Conservation (phyloP, 1,284 basidiomycete genomes). For the Hymenochaete sp. region DNA sequence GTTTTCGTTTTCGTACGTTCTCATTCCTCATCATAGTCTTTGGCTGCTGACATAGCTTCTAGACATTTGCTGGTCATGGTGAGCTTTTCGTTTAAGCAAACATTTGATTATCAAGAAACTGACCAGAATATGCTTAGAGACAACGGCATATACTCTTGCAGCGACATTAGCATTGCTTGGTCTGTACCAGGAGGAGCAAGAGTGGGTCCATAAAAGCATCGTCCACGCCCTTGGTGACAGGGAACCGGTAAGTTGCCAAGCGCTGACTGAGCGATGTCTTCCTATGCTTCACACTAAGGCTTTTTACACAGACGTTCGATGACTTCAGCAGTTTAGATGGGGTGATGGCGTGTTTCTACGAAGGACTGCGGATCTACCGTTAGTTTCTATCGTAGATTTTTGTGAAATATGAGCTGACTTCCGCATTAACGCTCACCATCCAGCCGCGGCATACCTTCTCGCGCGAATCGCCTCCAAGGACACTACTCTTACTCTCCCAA, state of each 20-base stretch:
- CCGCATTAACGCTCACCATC: not conserved
- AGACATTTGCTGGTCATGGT: slow-evolving; percentile 20
- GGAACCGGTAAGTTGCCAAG: slow-evolving; percentile 8
- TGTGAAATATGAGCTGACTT: not conserved
- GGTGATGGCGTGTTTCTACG: slow-evolving; percentile 18
- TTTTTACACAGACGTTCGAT: slow-evolving; percentile 14
- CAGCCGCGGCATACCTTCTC: slow-evolving; percentile 12
- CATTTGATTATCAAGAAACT: not conserved
- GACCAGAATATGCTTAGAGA: slow-evolving; percentile 9
- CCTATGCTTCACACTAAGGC: not conserved
- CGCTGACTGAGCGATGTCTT: not conserved
- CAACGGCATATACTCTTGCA: slow-evolving; percentile 19
- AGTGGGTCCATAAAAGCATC: slow-evolving; percentile 18
- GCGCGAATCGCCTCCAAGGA: slow-evolving; percentile 6
- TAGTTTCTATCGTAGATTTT: too few relatives aligned
- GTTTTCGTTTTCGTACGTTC: slow-evolving; percentile 17
- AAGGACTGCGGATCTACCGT: slow-evolving; percentile 17
- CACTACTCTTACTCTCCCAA: slow-evolving; percentile 7
- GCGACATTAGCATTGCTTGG: slow-evolving; percentile 18
- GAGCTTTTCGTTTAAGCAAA: not conserved
- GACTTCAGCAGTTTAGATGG: slow-evolving; percentile 16
- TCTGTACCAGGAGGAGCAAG: slow-evolving; percentile 19
- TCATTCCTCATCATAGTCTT: too few relatives aligned
- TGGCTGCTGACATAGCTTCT: too few relatives aligned
- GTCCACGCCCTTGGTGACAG: slow-evolving; percentile 11